These are phyloP conservation scores for Epichloe festucae DNA, from an alignment of 2,329 filamentous ascomycete genomes.

Conservation along the genomic window DNA sequence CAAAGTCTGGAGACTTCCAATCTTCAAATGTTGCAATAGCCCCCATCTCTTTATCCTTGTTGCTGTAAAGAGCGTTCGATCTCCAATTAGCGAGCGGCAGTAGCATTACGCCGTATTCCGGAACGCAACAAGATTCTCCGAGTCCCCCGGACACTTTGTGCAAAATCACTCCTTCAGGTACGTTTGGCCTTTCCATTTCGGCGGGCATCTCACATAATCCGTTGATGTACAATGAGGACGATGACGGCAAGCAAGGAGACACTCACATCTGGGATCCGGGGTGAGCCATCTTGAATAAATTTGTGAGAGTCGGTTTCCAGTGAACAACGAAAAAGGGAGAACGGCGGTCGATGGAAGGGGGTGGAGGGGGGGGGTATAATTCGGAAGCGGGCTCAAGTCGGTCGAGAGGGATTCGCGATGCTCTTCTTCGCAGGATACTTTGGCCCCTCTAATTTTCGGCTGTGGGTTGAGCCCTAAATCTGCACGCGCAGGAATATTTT, in stretches of 20 bases:
- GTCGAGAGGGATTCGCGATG: conserved; percentile 6
- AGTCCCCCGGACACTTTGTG: neutral
- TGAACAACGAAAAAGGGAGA: conserved; percentile 21
- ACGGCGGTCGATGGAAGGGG: conserved; percentile 11
- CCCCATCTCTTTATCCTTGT: neutral
- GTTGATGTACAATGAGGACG: neutral
- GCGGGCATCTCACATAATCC: neutral
- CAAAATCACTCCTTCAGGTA: neutral
- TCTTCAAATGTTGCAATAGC: neutral
- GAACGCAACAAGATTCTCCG: too few relatives aligned
- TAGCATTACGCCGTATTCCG: neutral
- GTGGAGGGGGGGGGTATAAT: conserved; percentile 2
- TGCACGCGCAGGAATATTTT: conserved; percentile 4
- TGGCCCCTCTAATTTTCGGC: conserved; percentile 10
- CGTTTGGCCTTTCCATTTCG: neutral
- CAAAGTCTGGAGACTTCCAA: neutral
- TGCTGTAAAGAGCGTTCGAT: neutral
- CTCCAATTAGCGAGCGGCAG: neutral
- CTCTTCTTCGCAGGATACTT: neutral
- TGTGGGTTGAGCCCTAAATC: conserved; percentile 21
- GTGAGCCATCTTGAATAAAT: conserved; percentile 43
- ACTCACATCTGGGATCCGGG: conserved; percentile 52
- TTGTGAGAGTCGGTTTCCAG: conserved; percentile 3
- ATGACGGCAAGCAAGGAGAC: neutral
- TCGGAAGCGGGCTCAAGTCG: conserved; percentile 6